Percentiles rank a stretch among this genome's conserved stretches.
Evolutionary conservation across 2,329 filamentous ascomycete genomes (phyloP).

Genomic region (Thermomyces lanuginosus): DNA sequence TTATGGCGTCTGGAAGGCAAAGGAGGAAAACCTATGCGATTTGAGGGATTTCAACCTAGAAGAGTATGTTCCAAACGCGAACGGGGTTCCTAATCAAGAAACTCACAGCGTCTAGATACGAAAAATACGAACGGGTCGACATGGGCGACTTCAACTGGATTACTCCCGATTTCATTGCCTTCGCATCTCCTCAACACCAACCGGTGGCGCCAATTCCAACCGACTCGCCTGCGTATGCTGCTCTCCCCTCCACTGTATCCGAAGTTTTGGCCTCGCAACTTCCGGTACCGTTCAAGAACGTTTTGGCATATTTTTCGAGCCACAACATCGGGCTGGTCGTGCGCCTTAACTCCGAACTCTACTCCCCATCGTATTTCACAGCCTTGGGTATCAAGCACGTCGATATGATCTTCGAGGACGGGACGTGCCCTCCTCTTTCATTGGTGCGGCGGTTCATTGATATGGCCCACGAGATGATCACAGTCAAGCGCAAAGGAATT

Average conservation of each 20-base stretch:
- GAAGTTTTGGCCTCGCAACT: conserved; percentile 56
- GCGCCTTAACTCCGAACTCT: conserved; percentile 84
- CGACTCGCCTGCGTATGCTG: conserved; percentile 55
- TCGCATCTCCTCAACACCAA: conserved; percentile 80
- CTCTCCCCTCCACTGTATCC: conserved; percentile 58
- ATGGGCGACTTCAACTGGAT: conserved; percentile 99
- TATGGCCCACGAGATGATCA: conserved; percentile 87
- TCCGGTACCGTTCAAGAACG: conserved; percentile 85
- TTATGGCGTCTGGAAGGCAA: conserved; percentile 96
- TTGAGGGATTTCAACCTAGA: conserved; percentile 90
- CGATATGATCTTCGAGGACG: conserved; percentile 99
- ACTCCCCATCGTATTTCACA: conserved; percentile 94
- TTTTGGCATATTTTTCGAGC: conserved; percentile 73
- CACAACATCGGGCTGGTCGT: conserved; percentile 87
- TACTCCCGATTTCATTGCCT: conserved; percentile 84
- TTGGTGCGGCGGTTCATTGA: conserved; percentile 93
- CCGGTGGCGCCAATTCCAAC: conserved; percentile 57
- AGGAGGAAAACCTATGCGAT: conserved; percentile 82
- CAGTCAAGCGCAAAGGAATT: conserved; percentile 75
- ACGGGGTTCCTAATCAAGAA: not conserved
- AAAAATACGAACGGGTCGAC: conserved; percentile 86
- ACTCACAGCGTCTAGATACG: conserved; percentile 45
- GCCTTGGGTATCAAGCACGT: conserved; percentile 87
- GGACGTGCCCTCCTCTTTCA: conserved; percentile 76
- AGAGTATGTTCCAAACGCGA: conserved; percentile 40